Evolutionary conservation across 306 rosid species (phyloP).

Genomic region (Albizia julibrissin): DNA sequence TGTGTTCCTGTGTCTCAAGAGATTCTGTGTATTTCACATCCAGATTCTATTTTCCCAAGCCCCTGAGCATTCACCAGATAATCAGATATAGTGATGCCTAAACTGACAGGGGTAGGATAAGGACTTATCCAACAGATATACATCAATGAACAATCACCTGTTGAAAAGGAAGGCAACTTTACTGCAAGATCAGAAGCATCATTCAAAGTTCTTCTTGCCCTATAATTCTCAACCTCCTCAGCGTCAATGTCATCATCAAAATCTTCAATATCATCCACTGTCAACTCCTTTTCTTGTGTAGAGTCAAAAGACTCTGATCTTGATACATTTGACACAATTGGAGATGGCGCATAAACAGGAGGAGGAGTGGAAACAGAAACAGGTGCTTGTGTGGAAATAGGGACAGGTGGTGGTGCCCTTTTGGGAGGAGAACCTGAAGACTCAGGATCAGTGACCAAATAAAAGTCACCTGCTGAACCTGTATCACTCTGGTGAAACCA

Average conservation of each 20-base stretch:
- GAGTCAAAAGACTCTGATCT: conserved; percentile 86
- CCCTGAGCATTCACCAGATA: background rate
- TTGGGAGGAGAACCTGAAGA: conserved; percentile 90
- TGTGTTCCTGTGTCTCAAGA: background rate
- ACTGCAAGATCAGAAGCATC: conserved; percentile 88
- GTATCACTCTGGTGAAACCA: conserved; percentile 69
- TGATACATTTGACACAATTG: conserved; percentile 55
- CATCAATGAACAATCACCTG: conserved; percentile 63
- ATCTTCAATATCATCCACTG: conserved; percentile 94
- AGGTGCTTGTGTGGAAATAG: conserved; percentile 48
- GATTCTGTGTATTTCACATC: conserved; percentile 21
- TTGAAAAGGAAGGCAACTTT: conserved; percentile 79
- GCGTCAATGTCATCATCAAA: conserved; percentile 70
- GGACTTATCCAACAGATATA: conserved; percentile 30
- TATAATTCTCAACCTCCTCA: conserved; percentile 50
- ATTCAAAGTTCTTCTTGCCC: conserved; percentile 74
- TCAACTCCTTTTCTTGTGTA: conserved; percentile 71
- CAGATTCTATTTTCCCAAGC: conserved; percentile 3
- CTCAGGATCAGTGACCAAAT: conserved; percentile 76
- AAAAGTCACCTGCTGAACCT: conserved; percentile 85
- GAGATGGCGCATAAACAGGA: conserved; percentile 52
- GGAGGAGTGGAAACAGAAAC: conserved; percentile 49
- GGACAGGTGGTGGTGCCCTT: conserved; percentile 85
- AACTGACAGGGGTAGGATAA: conserved; percentile 8
- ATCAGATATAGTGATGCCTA: background rate